These are phyloP conservation scores for Suhomyces sp. DNA, from an alignment of 805 yeast species.

Conservation along the genomic window DNA sequence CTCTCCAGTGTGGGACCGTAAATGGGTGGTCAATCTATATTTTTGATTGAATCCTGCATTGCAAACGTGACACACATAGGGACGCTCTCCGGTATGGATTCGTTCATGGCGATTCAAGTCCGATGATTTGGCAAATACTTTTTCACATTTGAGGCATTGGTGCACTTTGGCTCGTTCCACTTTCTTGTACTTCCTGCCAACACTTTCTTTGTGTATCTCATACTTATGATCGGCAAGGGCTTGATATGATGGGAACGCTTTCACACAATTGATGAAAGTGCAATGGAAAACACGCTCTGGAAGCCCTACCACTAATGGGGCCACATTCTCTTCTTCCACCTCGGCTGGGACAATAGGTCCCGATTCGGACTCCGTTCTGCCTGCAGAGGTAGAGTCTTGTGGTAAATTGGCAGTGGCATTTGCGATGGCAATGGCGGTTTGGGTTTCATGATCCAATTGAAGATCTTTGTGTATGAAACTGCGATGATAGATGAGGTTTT, in stretches of 20 bases:
- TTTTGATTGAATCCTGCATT: constrained; percentile 19
- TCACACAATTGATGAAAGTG: constrained; percentile 15
- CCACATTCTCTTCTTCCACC: not conserved
- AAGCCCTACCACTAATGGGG: no score
- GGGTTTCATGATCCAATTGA: constrained; percentile 6
- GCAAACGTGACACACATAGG: constrained; percentile 67
- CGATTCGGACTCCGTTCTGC: not conserved
- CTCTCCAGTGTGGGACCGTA: constrained; percentile 24
- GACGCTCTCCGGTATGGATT: constrained; percentile 77
- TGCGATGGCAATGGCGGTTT: constrained; percentile 2
- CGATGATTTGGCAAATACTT: constrained; percentile 52
- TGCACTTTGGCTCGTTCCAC: constrained; percentile 5
- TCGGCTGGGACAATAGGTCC: not conserved
- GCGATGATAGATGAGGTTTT: constrained; percentile 12
- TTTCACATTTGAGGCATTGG: constrained; percentile 66
- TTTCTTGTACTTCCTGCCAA: constrained; percentile 12
- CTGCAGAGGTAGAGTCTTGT: not conserved
- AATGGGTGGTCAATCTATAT: constrained; percentile 24
- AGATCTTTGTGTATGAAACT: constrained; percentile 11
- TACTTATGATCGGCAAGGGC: constrained; percentile 9
- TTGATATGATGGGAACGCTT: constrained; percentile 16
- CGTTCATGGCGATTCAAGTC: constrained; percentile 51
- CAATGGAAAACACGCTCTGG: constrained; percentile 14
- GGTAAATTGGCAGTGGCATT: constrained; percentile 1
- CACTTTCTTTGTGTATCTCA: constrained; percentile 7